A percentile compares a stretch with the other conserved stretches of the same genome.
These are phyloP conservation scores for Euphorbia tirucalli DNA, from an alignment of 345 rosid genomes.

Conservation along the genomic window DNA sequence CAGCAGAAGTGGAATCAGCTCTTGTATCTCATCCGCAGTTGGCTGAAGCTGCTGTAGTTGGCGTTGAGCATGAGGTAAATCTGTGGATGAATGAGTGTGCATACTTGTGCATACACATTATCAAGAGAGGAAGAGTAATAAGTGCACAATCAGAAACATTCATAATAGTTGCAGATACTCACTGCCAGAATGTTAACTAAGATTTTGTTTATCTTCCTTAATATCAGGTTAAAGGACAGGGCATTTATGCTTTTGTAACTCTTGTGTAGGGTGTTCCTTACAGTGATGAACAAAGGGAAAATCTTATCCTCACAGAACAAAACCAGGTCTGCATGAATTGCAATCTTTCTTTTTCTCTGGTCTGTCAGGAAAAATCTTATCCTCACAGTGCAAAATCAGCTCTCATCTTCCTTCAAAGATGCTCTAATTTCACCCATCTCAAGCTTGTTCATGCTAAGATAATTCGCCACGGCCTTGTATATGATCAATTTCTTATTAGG, in stretches of 20 bases:
- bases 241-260: constrained; percentile 94
- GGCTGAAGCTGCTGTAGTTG: constrained; percentile 98
- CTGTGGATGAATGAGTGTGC: background rate
- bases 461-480: constrained; percentile 43
- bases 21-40: constrained; percentile 95
- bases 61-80: constrained; percentile 87
- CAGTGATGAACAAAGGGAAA: constrained; percentile 82
- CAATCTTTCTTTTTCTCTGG: background rate
- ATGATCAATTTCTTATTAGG: constrained; percentile 54
- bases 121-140: background rate
- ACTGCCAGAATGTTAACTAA: constrained; percentile 1
- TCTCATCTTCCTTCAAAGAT: constrained; percentile 37
- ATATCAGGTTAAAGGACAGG: constrained; percentile 85
- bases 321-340: constrained; percentile 53
- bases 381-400: constrained; percentile 44
- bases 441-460: constrained; percentile 58
- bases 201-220: constrained; percentile 12
- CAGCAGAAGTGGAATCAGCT: constrained; percentile 99
- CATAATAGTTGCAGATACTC: constrained; percentile 9
- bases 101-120: background rate
- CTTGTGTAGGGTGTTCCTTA: constrained; percentile 82
- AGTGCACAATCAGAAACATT: background rate
- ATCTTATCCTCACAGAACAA: constrained; percentile 66
- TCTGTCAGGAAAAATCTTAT: no score
- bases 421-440: constrained; percentile 47